Evolutionary conservation across 2,329 filamentous ascomycete genomes (phyloP), one percentile per base, ranked within the genome.

Genomic region (Elsinoe australis): DNA sequence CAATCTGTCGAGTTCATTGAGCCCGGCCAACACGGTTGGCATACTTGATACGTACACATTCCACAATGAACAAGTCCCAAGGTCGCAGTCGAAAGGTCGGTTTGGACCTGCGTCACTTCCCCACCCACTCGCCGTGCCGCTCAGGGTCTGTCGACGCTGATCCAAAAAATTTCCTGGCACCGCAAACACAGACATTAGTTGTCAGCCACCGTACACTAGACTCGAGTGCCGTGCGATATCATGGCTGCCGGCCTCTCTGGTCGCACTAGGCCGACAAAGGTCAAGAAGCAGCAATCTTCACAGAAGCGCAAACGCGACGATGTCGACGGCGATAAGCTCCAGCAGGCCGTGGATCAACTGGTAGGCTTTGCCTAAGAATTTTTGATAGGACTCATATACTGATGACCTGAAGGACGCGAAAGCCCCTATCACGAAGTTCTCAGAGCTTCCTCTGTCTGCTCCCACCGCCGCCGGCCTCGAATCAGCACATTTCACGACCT

Each of bases 401-500:
- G 45, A 62, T 47, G 10, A 8, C n/a, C 10, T 5, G 5, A 8
- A 83, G 78, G 82, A 87, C 52, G 67, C 71, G 44, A 83, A 82
- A 54, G 68, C 71, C 6, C 62, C 71, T 54, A 71, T 76, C 58
- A 82, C 80, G 54, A 76, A 77, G 54, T 98, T 98, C 65, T 74
- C 81, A 57, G 81, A 95, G 50, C 76, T 98, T 0, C 92, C 92
- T 12, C 76, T 98, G 49, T 96, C 88, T 47, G 76, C 82, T 55
- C 76, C 86, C 12, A 96, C 92, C 2, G 71, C 78, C 26, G 76
- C 76, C 15, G 92, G 92, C 46, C 79, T 98, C 53, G 80, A 89
- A 55, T 76, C 84, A 32, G 88, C 86, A 9, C 88, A 96, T 65
- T 98, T 90, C 71, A 85, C 89, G 60, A 82, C 79, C 41, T 74